Percentiles rank a stretch among this genome's conserved stretches.
These are phyloP conservation scores for Mycena haematopus DNA, from an alignment of 768 basidiomycete genomes.

Conservation along the genomic window DNA sequence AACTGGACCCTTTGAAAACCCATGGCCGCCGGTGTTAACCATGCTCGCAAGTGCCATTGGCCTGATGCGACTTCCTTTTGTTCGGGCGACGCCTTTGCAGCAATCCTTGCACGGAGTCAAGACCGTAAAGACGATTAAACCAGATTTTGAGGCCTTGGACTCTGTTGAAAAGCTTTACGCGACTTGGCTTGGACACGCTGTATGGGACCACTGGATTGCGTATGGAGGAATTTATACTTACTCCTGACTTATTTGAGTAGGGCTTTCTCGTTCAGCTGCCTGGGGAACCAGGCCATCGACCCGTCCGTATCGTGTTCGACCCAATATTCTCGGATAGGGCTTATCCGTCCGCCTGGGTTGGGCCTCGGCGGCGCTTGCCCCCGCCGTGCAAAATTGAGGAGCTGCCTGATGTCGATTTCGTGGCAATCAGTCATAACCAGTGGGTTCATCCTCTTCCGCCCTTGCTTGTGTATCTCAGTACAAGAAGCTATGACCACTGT, in stretches of 20 bases:
- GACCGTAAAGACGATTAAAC: conserved; percentile 26
- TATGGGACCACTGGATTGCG: conserved; percentile 28
- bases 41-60: conserved; percentile 27
- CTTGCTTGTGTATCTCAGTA: background rate
- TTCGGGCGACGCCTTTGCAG: conserved; percentile 19
- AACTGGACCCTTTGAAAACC: conserved; percentile 24
- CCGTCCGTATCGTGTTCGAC: conserved; percentile 46
- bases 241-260: conserved; percentile 16
- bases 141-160: conserved; percentile 21
- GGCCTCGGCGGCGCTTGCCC: conserved; percentile 39
- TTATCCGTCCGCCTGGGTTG: conserved; percentile 36
- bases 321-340: conserved; percentile 47
- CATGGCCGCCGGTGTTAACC: conserved; percentile 29
- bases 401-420: conserved; percentile 45
- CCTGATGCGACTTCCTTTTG: conserved; percentile 26
- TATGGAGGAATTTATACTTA: background rate
- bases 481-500: conserved; percentile 49
- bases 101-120: conserved; percentile 27
- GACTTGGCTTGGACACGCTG: conserved; percentile 48
- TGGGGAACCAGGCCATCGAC: conserved; percentile 24
- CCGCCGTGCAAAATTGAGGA: conserved; percentile 46
- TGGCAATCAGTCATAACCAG: conserved; percentile 52
- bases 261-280: conserved; percentile 39
- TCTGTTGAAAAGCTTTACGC: conserved; percentile 30
- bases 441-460: conserved; percentile 32